These are phyloP conservation scores for Cryoendolithus antarcticus DNA, from an alignment of 2,329 filamentous ascomycete species.

Conservation along the genomic window DNA sequence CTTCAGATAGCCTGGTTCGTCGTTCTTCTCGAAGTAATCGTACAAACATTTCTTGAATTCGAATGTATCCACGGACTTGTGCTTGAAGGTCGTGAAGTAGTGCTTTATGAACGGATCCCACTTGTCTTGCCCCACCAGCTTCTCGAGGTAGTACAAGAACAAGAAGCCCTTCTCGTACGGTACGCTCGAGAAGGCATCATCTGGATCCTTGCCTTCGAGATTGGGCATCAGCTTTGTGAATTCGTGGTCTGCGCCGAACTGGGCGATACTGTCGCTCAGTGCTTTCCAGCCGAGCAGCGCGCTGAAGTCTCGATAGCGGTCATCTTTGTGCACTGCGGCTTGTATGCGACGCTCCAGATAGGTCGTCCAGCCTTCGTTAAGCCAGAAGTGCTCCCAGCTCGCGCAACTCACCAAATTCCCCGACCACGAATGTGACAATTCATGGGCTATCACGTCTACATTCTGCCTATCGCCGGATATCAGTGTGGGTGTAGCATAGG, in stretches of 20 bases:
- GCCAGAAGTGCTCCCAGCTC: conserved; percentile 67
- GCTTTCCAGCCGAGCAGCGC: conserved; percentile 94
- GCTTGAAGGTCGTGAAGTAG: conserved; percentile 77
- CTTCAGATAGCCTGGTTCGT: conserved; percentile 37
- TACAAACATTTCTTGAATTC: conserved; percentile 86
- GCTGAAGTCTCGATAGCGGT: conserved; percentile 80
- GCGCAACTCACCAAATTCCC: conserved; percentile 72
- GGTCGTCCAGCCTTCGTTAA: conserved; percentile 79
- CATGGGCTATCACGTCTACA: conserved; percentile 91
- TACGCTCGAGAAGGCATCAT: conserved; percentile 85
- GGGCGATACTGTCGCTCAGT: conserved; percentile 65
- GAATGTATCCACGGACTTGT: conserved; percentile 81
- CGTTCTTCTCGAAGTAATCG: conserved; percentile 66
- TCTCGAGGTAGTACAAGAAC: conserved; percentile 84
- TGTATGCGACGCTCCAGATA: conserved; percentile 84
- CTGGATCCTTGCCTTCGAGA: conserved; percentile 82
- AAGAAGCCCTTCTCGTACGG: conserved; percentile 97
- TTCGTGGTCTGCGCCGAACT: conserved; percentile 71
- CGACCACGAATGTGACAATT: conserved; percentile 66
- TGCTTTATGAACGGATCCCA: conserved; percentile 94
- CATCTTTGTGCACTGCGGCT: conserved; percentile 61
- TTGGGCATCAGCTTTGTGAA: conserved; percentile 86
- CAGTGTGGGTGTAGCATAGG: conserved; percentile 88
- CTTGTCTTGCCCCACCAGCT: conserved; percentile 67
- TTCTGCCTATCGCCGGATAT: conserved; percentile 77